Percentiles rank a stretch among this genome's conserved stretches.
Evolutionary conservation across 208 protist genomes (phyloP).

Genomic region (Trypanosoma rangeli): DNA sequence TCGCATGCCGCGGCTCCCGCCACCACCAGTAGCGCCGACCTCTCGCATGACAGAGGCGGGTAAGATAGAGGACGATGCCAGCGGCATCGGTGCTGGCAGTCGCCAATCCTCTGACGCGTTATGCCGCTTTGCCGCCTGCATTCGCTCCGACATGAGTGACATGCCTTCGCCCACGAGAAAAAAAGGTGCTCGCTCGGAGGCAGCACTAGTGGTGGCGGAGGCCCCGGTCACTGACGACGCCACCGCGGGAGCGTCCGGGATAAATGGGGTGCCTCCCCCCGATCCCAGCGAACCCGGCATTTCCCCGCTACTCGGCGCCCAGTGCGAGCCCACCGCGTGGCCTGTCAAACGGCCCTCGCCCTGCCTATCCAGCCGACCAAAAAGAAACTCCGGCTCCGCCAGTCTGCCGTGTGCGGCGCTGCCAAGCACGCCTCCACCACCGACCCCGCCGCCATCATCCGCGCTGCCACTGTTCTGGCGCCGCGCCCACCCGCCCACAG

Average conservation of each 20-base stretch:
- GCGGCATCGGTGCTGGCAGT: not conserved
- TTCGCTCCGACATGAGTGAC: constrained; percentile 22
- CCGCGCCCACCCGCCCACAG: not conserved
- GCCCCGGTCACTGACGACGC: not conserved
- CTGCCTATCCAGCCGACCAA: constrained; percentile 11
- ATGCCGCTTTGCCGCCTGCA: constrained; percentile 1
- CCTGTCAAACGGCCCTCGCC: not conserved
- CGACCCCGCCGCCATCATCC: not conserved
- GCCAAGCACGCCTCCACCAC: not conserved
- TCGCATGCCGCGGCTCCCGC: not conserved
- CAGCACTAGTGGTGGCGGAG: not conserved
- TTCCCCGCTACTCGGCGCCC: constrained; percentile 14
- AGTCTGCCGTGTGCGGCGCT: not conserved
- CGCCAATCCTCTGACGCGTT: constrained; percentile 7
- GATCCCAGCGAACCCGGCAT: not conserved
- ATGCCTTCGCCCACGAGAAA: constrained; percentile 25
- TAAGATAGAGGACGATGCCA: not conserved
- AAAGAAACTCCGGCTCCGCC: constrained; percentile 24
- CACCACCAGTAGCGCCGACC: not conserved
- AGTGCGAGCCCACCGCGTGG: constrained; percentile 13
- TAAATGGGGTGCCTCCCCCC: not conserved
- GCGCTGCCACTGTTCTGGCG: not conserved
- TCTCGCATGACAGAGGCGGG: not conserved
- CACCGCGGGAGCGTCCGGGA: not conserved
- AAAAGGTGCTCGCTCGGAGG: not conserved